phyloP scores from a whole-genome alignment of 139 green algal species.

The Tetraselmis striata region DNA sequence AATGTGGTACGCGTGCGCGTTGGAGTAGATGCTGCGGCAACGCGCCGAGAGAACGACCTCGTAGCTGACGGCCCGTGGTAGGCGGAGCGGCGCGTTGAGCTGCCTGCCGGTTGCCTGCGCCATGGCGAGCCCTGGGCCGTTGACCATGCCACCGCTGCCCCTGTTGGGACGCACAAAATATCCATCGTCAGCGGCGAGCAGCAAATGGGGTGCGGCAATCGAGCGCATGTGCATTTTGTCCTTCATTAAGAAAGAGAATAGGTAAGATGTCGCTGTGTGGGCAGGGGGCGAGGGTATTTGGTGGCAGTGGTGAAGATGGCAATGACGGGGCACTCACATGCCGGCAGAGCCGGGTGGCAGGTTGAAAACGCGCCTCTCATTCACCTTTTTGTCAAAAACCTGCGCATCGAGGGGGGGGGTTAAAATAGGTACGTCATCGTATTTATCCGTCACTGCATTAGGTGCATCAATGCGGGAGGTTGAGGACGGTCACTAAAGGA shows the following conservation, averaged over 20 bases:
- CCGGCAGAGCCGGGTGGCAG: background rate
- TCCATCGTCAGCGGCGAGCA: too few species aligned
- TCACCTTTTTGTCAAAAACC: slow-evolving; percentile 83
- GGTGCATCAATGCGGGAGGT: too few species aligned
- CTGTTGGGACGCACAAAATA: background rate
- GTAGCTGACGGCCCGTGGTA: slow-evolving; percentile 21
- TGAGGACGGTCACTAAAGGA: too few species aligned
- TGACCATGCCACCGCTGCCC: background rate
- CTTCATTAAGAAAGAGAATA: too few species aligned
- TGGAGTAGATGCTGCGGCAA: slow-evolving; percentile 72
- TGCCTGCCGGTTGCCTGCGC: background rate
- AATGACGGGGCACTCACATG: background rate
- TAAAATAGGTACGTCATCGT: too few species aligned
- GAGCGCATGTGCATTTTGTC: too few species aligned
- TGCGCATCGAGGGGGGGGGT: too few species aligned
- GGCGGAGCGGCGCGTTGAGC: slow-evolving; percentile 21
- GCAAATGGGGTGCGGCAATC: too few species aligned
- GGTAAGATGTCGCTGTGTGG: too few species aligned
- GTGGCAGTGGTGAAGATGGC: too few species aligned
- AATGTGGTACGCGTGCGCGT: slow-evolving; percentile 99
- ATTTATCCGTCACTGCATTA: too few species aligned
- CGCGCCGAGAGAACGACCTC: slow-evolving; percentile 44
- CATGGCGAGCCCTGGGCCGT: background rate
- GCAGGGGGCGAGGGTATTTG: too few species aligned
- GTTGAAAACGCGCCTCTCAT: slow-evolving; percentile 18